A percentile compares a stretch with the other conserved stretches of the same genome.
Conservation (phyloP, 305 asterid genomes). For the Solanum aculeatissimum region DNA sequence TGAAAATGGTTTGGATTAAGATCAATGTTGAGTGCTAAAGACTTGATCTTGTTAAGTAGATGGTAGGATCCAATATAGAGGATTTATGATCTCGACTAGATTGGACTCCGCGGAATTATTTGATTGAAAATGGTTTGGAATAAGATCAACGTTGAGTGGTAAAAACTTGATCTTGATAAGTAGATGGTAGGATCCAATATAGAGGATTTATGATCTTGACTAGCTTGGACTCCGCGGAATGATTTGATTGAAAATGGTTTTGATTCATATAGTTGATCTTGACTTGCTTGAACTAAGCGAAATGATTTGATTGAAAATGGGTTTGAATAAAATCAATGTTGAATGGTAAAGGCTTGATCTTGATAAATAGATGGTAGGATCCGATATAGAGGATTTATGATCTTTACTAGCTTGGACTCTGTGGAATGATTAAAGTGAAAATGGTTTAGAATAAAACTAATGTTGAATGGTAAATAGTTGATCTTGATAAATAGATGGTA, state of each 20-base stretch:
- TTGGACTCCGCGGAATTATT: neutral
- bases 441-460: neutral
- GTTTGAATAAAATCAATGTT: neutral
- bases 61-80: neutral
- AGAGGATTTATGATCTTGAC: neutral
- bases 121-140: neutral
- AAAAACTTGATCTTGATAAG: neutral
- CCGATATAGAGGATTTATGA: neutral
- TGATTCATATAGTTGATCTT: neutral
- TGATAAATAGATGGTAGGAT: neutral
- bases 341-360: neutral
- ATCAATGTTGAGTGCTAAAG: neutral
- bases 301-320: neutral
- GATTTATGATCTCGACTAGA: neutral
- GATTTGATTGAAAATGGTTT: neutral
- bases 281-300: neutral
- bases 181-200: neutral
- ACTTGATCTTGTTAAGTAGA: neutral
- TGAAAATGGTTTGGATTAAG: neutral
- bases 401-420: neutral
- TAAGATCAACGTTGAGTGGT: neutral
- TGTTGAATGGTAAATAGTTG: neutral
- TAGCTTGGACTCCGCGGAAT: fast-evolving
- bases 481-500: neutral
- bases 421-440: neutral